Evolutionary conservation across 495 filamentous ascomycete species (phyloP).

Genomic region (Aspergillus egyptiacus): DNA sequence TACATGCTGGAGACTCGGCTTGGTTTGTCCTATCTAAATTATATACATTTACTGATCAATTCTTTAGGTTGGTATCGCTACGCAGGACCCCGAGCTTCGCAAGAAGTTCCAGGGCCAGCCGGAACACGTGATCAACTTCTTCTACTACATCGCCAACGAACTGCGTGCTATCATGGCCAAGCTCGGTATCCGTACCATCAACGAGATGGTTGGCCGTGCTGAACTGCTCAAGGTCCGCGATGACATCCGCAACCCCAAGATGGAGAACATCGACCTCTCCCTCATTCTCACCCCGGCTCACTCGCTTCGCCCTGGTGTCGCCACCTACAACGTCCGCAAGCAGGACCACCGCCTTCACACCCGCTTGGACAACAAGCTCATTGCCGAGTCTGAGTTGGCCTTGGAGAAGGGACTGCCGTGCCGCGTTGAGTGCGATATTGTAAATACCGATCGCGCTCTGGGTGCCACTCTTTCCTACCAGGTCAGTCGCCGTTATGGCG

Average conservation of each 20-base stretch:
- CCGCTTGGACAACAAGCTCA: slow-evolving; percentile 96
- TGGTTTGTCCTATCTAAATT: background rate
- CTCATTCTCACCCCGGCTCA: slow-evolving; percentile 96
- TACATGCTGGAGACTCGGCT: too few species aligned
- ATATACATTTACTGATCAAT: background rate
- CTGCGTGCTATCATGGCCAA: slow-evolving; percentile 97
- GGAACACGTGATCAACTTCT: slow-evolving; percentile 99
- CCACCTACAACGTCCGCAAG: slow-evolving; percentile 98
- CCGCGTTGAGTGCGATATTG: slow-evolving; percentile 93
- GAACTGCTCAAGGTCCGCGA: slow-evolving; percentile 85
- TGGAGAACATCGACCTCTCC: slow-evolving; percentile 87
- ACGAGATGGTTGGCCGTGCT: slow-evolving; percentile 96
- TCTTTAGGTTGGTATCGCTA: slow-evolving; percentile 76
- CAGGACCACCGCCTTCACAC: slow-evolving; percentile 93
- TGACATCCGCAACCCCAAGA: slow-evolving; percentile 83
- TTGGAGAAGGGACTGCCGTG: slow-evolving; percentile 94
- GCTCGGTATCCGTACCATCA: slow-evolving; percentile 89
- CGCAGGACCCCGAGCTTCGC: slow-evolving; percentile 89
- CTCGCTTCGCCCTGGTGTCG: slow-evolving; percentile 90
- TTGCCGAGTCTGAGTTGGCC: slow-evolving; percentile 93
- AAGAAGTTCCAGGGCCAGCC: slow-evolving; percentile 94
- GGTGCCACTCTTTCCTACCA: slow-evolving; percentile 96
- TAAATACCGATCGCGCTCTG: slow-evolving; percentile 95
- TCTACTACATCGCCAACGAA: slow-evolving; percentile 98
- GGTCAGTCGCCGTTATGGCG: slow-evolving; percentile 87